Evolutionary conservation across 768 basidiomycete species (phyloP).

Genomic region (Inosperma sp.): DNA sequence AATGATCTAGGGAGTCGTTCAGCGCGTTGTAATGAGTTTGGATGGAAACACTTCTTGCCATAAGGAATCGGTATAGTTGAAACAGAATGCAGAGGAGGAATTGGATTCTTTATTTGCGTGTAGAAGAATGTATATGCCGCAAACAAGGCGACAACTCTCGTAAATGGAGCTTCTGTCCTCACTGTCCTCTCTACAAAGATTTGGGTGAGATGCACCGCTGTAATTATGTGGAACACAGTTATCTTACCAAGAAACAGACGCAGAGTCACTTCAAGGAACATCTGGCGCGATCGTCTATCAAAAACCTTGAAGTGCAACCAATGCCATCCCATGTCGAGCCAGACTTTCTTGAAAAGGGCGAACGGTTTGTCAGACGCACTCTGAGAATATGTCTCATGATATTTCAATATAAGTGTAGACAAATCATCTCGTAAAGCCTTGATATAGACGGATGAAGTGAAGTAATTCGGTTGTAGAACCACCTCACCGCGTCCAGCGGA

Average conservation of each 20-base stretch:
- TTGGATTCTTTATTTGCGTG: constrained; percentile 57
- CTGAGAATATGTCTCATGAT: constrained; percentile 43
- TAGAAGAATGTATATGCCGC: constrained; percentile 64
- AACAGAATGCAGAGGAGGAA: constrained; percentile 47
- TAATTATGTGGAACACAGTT: background rate
- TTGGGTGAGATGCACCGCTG: constrained; percentile 1
- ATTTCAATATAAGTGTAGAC: constrained; percentile 45
- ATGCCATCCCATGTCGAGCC: constrained; percentile 65
- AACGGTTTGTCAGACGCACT: constrained; percentile 47
- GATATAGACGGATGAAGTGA: constrained; percentile 73
- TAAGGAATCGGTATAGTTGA: constrained; percentile 57
- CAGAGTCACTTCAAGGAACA: constrained; percentile 54
- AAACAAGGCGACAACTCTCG: constrained; percentile 60
- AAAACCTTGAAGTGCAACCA: constrained; percentile 74
- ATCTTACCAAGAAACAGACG: constrained; percentile 64
- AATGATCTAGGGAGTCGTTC: constrained; percentile 47
- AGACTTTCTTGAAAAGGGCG: constrained; percentile 63
- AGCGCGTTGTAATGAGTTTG: background rate
- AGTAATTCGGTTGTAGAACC: constrained; percentile 68
- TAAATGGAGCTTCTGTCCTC: constrained; percentile 47
- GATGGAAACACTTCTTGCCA: constrained; percentile 35
- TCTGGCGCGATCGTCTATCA: constrained; percentile 59
- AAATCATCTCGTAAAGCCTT: constrained; percentile 63
- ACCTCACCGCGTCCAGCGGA: constrained; percentile 57
- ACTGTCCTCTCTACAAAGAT: constrained; percentile 46